phyloP scores from a whole-genome alignment of 495 filamentous ascomycete species.

The Tuber borchii region DNA sequence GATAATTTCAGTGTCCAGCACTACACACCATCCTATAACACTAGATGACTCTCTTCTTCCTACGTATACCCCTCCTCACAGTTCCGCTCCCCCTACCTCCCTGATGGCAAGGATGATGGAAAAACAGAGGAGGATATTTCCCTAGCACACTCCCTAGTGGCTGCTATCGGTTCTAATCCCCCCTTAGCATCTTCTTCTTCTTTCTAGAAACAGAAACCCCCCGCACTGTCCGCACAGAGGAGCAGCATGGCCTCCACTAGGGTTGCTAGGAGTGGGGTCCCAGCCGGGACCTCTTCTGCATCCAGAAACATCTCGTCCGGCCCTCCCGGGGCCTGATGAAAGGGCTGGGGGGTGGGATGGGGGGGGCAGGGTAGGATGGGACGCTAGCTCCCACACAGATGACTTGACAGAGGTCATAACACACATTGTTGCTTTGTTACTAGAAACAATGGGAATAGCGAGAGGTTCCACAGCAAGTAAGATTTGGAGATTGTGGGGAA shows the following conservation, averaged over 20 bases:
- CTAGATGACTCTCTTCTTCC: too few species aligned
- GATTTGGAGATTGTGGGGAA: neutral
- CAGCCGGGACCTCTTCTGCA: neutral
- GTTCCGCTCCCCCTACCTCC: too few species aligned
- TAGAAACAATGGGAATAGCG: neutral
- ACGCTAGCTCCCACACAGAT: neutral
- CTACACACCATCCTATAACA: too few species aligned
- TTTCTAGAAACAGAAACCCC: neutral
- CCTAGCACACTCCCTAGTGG: too few species aligned
- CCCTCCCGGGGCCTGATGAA: neutral
- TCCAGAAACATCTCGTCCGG: accelerated
- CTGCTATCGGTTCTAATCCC: neutral
- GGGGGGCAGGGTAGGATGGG: neutral
- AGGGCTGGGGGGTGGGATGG: neutral
- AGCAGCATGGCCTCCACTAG: neutral
- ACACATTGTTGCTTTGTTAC: neutral
- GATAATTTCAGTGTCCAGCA: too few species aligned
- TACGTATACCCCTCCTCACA: too few species aligned
- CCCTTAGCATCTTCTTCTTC: neutral
- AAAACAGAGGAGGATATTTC: neutral
- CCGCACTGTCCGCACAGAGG: neutral
- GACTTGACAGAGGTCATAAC: neutral
- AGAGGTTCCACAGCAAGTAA: neutral
- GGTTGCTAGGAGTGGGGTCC: neutral
- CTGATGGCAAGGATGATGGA: too few species aligned